These are phyloP conservation scores for Pichia insulana DNA, from an alignment of 805 yeast species.

Conservation along the genomic window DNA sequence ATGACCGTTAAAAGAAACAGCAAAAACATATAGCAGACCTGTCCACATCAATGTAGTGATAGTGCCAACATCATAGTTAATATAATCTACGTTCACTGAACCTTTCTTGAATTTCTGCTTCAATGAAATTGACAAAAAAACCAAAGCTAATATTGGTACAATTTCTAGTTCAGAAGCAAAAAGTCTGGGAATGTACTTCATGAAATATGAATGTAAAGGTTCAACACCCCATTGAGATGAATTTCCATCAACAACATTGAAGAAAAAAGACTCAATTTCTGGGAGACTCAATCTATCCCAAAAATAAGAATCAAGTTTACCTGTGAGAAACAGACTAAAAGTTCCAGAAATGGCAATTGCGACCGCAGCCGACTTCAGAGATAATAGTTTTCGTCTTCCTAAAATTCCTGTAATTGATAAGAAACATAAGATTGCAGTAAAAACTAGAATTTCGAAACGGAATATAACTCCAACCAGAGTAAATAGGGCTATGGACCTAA, in stretches of 20 bases:
- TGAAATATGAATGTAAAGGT: slow-evolving; percentile 63
- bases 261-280: slow-evolving; percentile 62
- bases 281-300: slow-evolving; percentile 51
- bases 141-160: not conserved
- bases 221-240: slow-evolving; percentile 78
- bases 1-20: slow-evolving; percentile 78
- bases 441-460: slow-evolving; percentile 59
- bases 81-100: slow-evolving; percentile 12
- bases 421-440: slow-evolving; percentile 41
- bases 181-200: slow-evolving; percentile 39
- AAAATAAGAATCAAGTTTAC: slow-evolving; percentile 60
- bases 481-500: slow-evolving; percentile 42
- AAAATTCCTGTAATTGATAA: slow-evolving; percentile 34
- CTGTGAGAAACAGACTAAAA: slow-evolving; percentile 43
- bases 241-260: slow-evolving; percentile 70
- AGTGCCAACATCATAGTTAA: slow-evolving; percentile 22
- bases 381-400: slow-evolving; percentile 28
- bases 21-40: slow-evolving; percentile 43
- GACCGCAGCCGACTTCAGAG: slow-evolving; percentile 20
- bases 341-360: slow-evolving; percentile 33
- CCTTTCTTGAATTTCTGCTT: not conserved
- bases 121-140: not conserved
- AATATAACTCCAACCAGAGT: slow-evolving; percentile 60
- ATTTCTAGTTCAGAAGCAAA: slow-evolving; percentile 22
- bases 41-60: slow-evolving; percentile 43